Percentiles rank a stretch among this genome's conserved stretches.
phyloP scores from a whole-genome alignment of 495 filamentous ascomycete species.

The Talaromyces liani region DNA sequence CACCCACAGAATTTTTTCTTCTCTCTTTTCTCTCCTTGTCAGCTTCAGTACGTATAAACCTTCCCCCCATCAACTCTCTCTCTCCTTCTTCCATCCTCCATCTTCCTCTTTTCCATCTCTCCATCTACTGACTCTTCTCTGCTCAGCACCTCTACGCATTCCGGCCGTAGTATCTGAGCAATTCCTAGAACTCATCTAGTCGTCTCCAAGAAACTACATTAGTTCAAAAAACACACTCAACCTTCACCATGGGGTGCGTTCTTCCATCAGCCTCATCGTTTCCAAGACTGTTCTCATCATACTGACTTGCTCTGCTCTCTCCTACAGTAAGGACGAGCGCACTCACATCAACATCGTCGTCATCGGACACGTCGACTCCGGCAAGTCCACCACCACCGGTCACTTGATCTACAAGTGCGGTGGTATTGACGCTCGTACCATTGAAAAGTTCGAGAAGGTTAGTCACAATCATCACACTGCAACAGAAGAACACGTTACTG shows the following conservation, averaged over 20 bases:
- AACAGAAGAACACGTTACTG: slow-evolving; percentile 16
- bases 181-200: slow-evolving; percentile 30
- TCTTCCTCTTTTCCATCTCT: slow-evolving; percentile 7
- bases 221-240: slow-evolving; percentile 23
- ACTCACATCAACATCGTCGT: slow-evolving; percentile 95
- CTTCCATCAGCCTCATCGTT: slow-evolving; percentile 6
- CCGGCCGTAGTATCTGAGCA: slow-evolving; percentile 47
- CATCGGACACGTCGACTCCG: slow-evolving; percentile 99
- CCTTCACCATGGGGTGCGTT: slow-evolving; percentile 48
- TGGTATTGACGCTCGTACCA: slow-evolving; percentile 99
- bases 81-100: not conserved
- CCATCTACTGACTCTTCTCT: slow-evolving; percentile 27
- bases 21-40: slow-evolving; percentile 32
- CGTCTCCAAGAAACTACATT: slow-evolving; percentile 38
- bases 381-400: slow-evolving; percentile 96
- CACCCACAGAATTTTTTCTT: slow-evolving; percentile 36
- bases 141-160: slow-evolving; percentile 46
- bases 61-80: slow-evolving; percentile 17
- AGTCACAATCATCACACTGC: slow-evolving; percentile 24
- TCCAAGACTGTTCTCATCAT: not conserved
- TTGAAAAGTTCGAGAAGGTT: slow-evolving; percentile 99
- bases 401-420: slow-evolving; percentile 99
- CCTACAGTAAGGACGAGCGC: slow-evolving; percentile 71
- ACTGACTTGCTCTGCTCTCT: slow-evolving; percentile 12
- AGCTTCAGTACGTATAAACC: slow-evolving; percentile 45